phyloP scores from a whole-genome alignment of 2,329 filamentous ascomycete species.

The Xylariaceae sp. region DNA sequence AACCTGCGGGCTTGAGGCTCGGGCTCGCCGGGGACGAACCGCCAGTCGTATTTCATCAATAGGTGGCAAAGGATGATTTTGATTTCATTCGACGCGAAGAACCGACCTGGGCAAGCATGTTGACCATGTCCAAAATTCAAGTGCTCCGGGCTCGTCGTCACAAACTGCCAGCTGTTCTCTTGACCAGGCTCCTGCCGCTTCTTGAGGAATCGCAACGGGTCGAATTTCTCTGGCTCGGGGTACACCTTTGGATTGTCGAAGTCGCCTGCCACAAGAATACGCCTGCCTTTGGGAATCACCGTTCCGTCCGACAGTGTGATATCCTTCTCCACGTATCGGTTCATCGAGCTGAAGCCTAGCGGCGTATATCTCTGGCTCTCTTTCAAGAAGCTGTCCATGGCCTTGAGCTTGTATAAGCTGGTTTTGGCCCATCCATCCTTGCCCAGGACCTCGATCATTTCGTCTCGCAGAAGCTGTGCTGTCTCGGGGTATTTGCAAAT shows the following conservation, averaged over 20 bases:
- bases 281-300: slow-evolving; percentile 24
- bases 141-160: slow-evolving; percentile 31
- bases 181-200: slow-evolving; percentile 28
- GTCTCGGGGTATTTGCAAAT: slow-evolving; percentile 42
- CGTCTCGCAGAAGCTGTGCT: slow-evolving; percentile 40
- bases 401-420: slow-evolving; percentile 32
- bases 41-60: slow-evolving; percentile 33
- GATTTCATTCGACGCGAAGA: slow-evolving; percentile 23
- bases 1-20: slow-evolving; percentile 19
- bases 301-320: slow-evolving; percentile 28
- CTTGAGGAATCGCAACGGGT: slow-evolving; percentile 28
- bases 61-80: slow-evolving; percentile 23
- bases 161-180: slow-evolving; percentile 34
- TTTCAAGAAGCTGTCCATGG: slow-evolving; percentile 40
- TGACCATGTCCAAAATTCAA: slow-evolving; percentile 39
- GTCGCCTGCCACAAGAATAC: slow-evolving; percentile 28
- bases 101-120: slow-evolving; percentile 33
- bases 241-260: slow-evolving; percentile 27
- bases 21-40: slow-evolving; percentile 24
- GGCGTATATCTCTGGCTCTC: slow-evolving; percentile 34
- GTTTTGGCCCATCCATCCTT: slow-evolving; percentile 32
- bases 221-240: slow-evolving; percentile 28
- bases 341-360: slow-evolving; percentile 26
- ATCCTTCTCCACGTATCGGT: slow-evolving; percentile 27
- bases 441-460: slow-evolving; percentile 36